Percentiles rank a stretch among this genome's conserved stretches.
These are phyloP conservation scores for Fusarium subglutinans DNA, from an alignment of 2,329 filamentous ascomycete species.

Conservation along the genomic window DNA sequence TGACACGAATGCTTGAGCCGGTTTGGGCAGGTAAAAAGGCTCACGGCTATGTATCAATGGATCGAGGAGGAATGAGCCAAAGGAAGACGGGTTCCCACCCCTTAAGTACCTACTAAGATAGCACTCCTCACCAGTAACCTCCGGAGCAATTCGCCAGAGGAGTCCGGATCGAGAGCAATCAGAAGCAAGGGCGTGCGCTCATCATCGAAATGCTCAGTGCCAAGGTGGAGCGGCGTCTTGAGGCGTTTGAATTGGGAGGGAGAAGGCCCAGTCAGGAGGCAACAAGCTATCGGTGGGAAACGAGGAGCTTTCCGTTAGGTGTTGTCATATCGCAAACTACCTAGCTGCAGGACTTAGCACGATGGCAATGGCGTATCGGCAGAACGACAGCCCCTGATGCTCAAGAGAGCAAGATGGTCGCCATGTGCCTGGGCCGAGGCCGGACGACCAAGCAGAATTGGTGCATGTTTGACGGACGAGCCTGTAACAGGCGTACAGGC, in stretches of 20 bases:
- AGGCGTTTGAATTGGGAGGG: slow-evolving; percentile 30
- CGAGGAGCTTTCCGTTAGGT: slow-evolving; percentile 33
- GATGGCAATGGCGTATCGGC: slow-evolving; percentile 26
- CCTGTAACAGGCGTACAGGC: slow-evolving; percentile 37
- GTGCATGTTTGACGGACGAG: slow-evolving; percentile 31
- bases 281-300: slow-evolving; percentile 41
- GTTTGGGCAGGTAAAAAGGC: slow-evolving; percentile 13
- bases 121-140: slow-evolving; percentile 28
- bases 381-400: slow-evolving; percentile 20
- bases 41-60: slow-evolving; percentile 25
- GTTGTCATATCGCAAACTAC: slow-evolving; percentile 33
- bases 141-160: slow-evolving; percentile 25
- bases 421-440: slow-evolving; percentile 41
- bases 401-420: slow-evolving; percentile 27
- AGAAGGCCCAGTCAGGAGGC: slow-evolving; percentile 40
- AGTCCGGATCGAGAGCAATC: slow-evolving; percentile 24
- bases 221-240: slow-evolving; percentile 34
- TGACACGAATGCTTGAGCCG: slow-evolving; percentile 23
- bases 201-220: slow-evolving; percentile 39
- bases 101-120: slow-evolving; percentile 39
- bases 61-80: slow-evolving; percentile 14
- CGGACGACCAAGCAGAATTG: slow-evolving; percentile 29
- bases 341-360: slow-evolving; percentile 36
- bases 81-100: slow-evolving; percentile 38
- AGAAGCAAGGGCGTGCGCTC: slow-evolving; percentile 36